Base-by-base conservation (phyloP, 805 yeast species). In the Hanseniaspora osmophila region DNA sequence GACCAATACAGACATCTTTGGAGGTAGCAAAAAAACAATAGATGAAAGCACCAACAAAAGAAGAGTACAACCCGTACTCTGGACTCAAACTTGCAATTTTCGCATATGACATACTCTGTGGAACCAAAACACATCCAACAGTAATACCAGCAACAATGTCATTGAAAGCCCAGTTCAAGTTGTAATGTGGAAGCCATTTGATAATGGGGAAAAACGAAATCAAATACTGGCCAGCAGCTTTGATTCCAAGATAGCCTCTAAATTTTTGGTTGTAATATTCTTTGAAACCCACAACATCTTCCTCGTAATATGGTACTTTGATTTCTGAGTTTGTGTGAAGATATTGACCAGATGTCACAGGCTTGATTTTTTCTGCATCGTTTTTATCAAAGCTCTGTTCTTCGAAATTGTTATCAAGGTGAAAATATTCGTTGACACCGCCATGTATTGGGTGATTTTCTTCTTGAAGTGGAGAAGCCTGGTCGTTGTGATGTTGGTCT, bases 71-170 rank as follows among this genome's bases (percentile, higher is more conserved):
- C 43, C 96, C 96, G 55, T 79, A 88, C 61, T 87, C 81, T 6
- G 95, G 77, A 5, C 78, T 69, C 49, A 88, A 71, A 5, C 83
- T 78, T 6, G 96, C 96, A 50, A 88, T 66, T 57, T 75, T 78
- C 9, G 96, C 96, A 59, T 88, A 88, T 0, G 96, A 87, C 96
- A 88, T 88, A 3, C 92, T 79, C 63, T 88, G 96, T 3, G 96
- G 96, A 30, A 88, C 95, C 52, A 87, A 71, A 15, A 88, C 96
- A 49, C 84, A 78, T 40, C 96, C 96, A 17, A 88, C 95, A 1
- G 96, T 85, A 48, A 88, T 71, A 60, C 96, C 96, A 2, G 96
- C 95, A 46, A 87, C 78, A 50, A 88, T 62, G 62, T 88, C 96
- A 30, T 85, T 75, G 47, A 76, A 75, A 13, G 80, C 65, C 96